Base-by-base conservation (phyloP, 192 early-diverging fungal genomes). In the Pilaira anomala region DNA sequence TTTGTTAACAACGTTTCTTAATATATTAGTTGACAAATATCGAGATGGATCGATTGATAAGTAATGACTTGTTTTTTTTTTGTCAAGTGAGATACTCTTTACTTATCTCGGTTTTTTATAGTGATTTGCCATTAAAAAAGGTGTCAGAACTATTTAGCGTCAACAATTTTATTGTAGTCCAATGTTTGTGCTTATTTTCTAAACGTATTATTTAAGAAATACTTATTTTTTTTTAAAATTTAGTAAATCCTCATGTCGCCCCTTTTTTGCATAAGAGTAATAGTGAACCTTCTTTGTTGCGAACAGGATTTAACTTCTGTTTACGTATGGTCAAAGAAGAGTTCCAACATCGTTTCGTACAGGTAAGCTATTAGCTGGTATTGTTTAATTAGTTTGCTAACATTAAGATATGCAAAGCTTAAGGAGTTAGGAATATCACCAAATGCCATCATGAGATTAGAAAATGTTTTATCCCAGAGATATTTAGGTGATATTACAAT, bases 401-500 rank as follows among this genome's bases (percentile, higher is more conserved):
- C 6, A 36, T 9, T 1, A 36, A 33, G 7, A n/a, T 69, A 85
- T 40, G 79, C 78, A 28, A 88, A 92, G 78, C 36, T 85, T 39
- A 79, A 77, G 2, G 81, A 90, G 18, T 67, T 92, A 9, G 89
- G 88, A 1, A 36, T 91, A 0, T 70, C 69, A 46, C 77, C 78
- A 18, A 78, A 65, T 3, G 33, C 83, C n/a, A 69, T 93, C 29
- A 75, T 83, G 29, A 72, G 80, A 40, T 65, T 80, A 5, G 80
- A 87, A 67, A 72, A 87, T 12, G 85, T 93, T 44, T 74, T 93
- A 68, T 84, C 81, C 5, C 91, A 93, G 75, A 75, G 80, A 39
- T 93, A 93, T 71, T 79, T 75, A 52, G 91, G 91, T 2, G 91
- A 93, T 69, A 87, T 93, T 49, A 93, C 91, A 18, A 91, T 93